Evolutionary conservation across 139 green algal species (phyloP).

Genomic region (Chlamydomonas schloesseri): DNA sequence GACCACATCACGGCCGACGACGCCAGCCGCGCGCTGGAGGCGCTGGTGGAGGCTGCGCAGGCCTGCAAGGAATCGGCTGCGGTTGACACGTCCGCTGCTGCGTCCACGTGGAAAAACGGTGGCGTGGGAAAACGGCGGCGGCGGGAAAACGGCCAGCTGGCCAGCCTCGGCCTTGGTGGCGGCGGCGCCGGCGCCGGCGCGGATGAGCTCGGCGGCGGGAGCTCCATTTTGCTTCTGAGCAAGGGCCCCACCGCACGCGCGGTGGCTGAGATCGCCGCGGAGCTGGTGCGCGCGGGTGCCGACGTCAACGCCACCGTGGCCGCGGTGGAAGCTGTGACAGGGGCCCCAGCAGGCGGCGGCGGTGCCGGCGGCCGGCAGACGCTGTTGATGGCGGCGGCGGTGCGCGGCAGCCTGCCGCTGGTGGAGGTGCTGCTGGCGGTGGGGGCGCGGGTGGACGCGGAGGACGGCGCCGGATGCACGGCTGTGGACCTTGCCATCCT

Average conservation of each 20-base stretch:
- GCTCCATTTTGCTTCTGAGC: too few relatives aligned
- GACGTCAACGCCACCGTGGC: slow-evolving; percentile 11
- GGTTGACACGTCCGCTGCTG: too few relatives aligned
- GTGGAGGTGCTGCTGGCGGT: slow-evolving; percentile 16
- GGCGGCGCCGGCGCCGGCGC: neutral
- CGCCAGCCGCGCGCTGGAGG: neutral
- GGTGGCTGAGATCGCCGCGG: neutral
- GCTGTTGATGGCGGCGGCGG: neutral
- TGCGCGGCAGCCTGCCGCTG: slow-evolving; percentile 17
- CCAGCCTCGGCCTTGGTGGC: neutral
- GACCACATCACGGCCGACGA: neutral
- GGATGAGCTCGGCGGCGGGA: neutral
- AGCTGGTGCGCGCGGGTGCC: slow-evolving; percentile 22
- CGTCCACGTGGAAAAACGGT: too few relatives aligned
- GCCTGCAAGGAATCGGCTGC: neutral
- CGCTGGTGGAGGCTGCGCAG: slow-evolving; percentile 1
- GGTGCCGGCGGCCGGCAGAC: neutral
- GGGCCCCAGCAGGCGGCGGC: neutral
- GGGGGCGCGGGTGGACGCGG: slow-evolving; percentile 16
- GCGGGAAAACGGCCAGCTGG: neutral
- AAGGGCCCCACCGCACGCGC: too few relatives aligned
- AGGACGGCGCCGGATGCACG: slow-evolving; percentile 3
- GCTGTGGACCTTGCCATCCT: slow-evolving; percentile 17
- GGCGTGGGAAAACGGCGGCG: neutral
- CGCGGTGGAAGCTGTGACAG: neutral